Conservation (phyloP, 257 asterid genomes). For the Buddleja alternifolia region DNA sequence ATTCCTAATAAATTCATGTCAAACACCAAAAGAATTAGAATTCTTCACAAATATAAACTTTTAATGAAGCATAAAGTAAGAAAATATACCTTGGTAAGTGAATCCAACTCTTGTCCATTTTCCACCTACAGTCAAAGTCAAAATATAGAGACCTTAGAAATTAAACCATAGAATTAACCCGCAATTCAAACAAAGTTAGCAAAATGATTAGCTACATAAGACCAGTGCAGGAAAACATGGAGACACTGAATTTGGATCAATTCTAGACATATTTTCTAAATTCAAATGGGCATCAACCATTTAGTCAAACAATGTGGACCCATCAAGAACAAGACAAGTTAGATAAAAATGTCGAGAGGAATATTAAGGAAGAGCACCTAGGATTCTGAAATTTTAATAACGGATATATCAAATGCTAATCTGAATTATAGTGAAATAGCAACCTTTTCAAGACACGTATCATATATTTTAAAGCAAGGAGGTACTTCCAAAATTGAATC, state of each 20-base stretch:
- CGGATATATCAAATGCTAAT: neutral
- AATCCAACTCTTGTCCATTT: no score
- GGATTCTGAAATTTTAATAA: neutral
- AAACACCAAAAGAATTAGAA: no score
- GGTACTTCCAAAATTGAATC: neutral
- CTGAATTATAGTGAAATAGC: no score
- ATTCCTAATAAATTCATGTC: no score
- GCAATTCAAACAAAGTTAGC: neutral
- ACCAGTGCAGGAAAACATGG: neutral
- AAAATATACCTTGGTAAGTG: no score
- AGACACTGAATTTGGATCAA: neutral
- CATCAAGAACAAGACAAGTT: slow-evolving; percentile 10
- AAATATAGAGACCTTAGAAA: no score
- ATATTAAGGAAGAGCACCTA: neutral
- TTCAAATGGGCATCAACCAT: neutral
- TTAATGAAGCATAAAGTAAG: no score
- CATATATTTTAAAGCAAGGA: no score
- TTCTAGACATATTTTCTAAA: neutral
- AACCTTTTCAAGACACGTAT: no score
- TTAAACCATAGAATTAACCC: no score
- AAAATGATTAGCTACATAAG: slow-evolving; percentile 6
- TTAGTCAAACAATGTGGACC: slow-evolving; percentile 5
- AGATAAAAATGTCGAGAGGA: neutral
- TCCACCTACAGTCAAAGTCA: no score
- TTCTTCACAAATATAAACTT: no score